Conservation (phyloP, 108 stramenopile genomes). For the Skeletonema potamos region DNA sequence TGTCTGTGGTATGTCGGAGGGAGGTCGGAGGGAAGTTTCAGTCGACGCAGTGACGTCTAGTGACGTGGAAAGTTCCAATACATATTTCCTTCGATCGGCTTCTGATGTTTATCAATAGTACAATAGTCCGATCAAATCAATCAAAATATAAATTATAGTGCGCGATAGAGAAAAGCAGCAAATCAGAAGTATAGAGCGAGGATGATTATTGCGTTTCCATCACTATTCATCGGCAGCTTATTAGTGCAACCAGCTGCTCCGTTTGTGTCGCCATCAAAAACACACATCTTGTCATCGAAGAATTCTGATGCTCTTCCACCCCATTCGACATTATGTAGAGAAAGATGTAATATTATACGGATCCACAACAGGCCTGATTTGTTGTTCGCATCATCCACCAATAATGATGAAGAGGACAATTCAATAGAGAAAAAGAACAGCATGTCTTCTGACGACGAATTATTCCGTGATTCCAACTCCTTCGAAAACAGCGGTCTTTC, state of each 20-base stretch:
- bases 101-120: too few relatives aligned
- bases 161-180: not conserved
- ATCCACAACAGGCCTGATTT: not conserved
- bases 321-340: not conserved
- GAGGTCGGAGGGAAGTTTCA: not conserved
- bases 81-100: not conserved
- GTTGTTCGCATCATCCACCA: conserved; percentile 6
- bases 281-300: not conserved
- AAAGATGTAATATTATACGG: not conserved
- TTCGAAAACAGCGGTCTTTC: conserved; percentile 6
- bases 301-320: not conserved
- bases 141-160: not conserved
- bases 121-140: too few relatives aligned
- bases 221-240: not conserved
- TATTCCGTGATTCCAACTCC: conserved; percentile 11
- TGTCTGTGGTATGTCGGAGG: too few relatives aligned
- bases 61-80: not conserved
- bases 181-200: not conserved
- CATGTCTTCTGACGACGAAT: conserved; percentile 30
- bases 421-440: conserved; percentile 6
- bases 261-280: conserved; percentile 7
- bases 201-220: not conserved
- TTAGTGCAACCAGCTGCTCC: not conserved
- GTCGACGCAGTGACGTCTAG: too few relatives aligned
- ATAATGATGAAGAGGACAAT: conserved; percentile 9